Base-by-base conservation (phyloP, 1,284 basidiomycete species). In the Tylopilus sp. region DNA sequence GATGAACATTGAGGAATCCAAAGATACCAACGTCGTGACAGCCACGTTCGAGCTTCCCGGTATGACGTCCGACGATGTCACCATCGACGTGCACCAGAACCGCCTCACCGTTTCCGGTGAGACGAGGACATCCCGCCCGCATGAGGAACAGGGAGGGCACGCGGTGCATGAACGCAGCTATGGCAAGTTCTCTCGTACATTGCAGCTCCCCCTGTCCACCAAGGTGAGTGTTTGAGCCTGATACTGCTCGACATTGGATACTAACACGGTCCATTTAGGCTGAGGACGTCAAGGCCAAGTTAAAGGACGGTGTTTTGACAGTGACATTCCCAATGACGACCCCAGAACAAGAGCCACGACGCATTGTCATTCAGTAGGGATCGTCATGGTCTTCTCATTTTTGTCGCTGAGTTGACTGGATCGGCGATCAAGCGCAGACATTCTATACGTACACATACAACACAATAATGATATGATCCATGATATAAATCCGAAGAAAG, bases 31-130 rank as follows among this genome's bases (percentile, higher is more conserved):
- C 61, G 69, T 69, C 19, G 76, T 84, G 36, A 81, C 77, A 6
- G 81, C 80, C 19, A 74, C 79, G 0, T 80, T 86, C 67, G 83
- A 86, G 70, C 72, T 86, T 6, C 84, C 85, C 1, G 84, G 84
- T 7, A 55, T 84, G 51, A 77, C 74, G 36, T 81, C 83, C 47
- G 80, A 84, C 41, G 74, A 81, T 60, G 71, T 85, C 26, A 60
- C 75, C 39, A 79, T 86, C 63, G 76, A 81, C 32, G 66, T 84
- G 8, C 77, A 81, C 56, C 77, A 81, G 57, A 74, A 79, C 38
- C 72, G 73, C 38, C 77, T 86, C 61, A 80, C 74, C 16, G 72
- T 85, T 9, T 79, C 81, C 19, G 83, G 81, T 12, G 78, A 81
- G 62, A 69, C 66, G 38, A 69, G 73, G n/a, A 56, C 71, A 47